Evolutionary conservation across 805 yeast genomes (phyloP), one percentile per base, ranked within the genome.

Genomic region (Lachancea quebecensis): DNA sequence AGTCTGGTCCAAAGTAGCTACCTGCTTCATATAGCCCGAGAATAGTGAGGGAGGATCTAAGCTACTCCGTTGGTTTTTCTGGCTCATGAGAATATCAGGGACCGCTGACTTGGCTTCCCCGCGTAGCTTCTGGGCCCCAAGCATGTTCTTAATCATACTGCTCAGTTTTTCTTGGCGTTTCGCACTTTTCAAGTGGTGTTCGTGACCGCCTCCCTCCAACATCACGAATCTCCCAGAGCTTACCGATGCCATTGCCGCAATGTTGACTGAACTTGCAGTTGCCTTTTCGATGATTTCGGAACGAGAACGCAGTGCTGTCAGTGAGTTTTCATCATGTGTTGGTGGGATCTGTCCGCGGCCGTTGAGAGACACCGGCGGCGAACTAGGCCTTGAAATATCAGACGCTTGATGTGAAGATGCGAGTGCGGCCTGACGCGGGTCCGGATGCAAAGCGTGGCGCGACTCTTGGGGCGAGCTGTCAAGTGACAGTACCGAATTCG

Each of bases 131-230:
- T 82, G 82, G 1, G 85, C 85, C 10, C 87, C 89, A n/a, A 84
- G 61, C 54, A 83, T 72, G 59, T 81, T 87, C 57, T 82, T 85
- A 50, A 85, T 70, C 89, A 85, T 82, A 48, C 79, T 79, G 7
- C 81, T 73, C 32, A 85, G 62, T 54, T 84, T 85, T 57, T 85
- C 95, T 62, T 85, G 91, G 54, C 95, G 71, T 60, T 80, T 82
- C 7, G 91, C 81, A 37, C 82, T 81, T 48, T 79, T 74, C 48
- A 91, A 70, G 59, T 79, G 79, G 64, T 91, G 99, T 56, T 78
- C 86, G 64, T 91, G 99, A 10, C 67, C 50, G 4, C 95, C 95
- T 53, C 82, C 82, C 40, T 81, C 87, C 41, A 69, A 66, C 57
- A 81, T 65, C 16, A 68, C 55, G 58, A 82, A 81, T 36, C 90